These are phyloP conservation scores for Penicillium cinerascens DNA, from an alignment of 495 filamentous ascomycete genomes.

Conservation along the genomic window DNA sequence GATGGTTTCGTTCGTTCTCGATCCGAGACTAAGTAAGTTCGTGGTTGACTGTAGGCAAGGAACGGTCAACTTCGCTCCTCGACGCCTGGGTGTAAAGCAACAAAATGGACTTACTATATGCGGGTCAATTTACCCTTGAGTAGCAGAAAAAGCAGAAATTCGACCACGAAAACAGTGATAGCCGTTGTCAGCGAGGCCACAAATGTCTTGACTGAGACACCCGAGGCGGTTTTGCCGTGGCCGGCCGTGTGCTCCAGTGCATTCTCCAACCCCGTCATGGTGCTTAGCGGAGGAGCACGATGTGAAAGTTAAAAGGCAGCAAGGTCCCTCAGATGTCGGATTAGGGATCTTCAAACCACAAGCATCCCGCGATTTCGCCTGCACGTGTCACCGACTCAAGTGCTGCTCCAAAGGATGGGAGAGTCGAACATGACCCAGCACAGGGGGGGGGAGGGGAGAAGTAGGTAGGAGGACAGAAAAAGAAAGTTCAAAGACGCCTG, in stretches of 20 bases:
- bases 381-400: not conserved
- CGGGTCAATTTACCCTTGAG: slow-evolving; percentile 73
- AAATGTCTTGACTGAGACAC: slow-evolving; percentile 56
- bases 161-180: slow-evolving; percentile 70
- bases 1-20: slow-evolving; percentile 74
- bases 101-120: slow-evolving; percentile 65
- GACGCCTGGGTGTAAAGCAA: not conserved
- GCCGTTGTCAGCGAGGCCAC: slow-evolving; percentile 71
- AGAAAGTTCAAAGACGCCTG: not conserved
- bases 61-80: not conserved
- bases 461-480: not conserved
- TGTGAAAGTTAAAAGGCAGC: not conserved
- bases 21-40: slow-evolving; percentile 88
- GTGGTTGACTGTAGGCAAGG: slow-evolving; percentile 58
- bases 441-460: not conserved
- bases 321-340: not conserved
- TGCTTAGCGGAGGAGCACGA: slow-evolving; percentile 7
- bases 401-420: not conserved
- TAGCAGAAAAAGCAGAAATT: slow-evolving; percentile 72
- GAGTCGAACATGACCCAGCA: not conserved
- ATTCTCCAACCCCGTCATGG: slow-evolving; percentile 30
- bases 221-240: slow-evolving; percentile 43
- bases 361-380: not conserved
- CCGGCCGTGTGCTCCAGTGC: slow-evolving; percentile 39
- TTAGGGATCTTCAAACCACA: not conserved